Evolutionary conservation across 2,329 filamentous ascomycete species (phyloP).

Genomic region (Diaporthe humulicola): DNA sequence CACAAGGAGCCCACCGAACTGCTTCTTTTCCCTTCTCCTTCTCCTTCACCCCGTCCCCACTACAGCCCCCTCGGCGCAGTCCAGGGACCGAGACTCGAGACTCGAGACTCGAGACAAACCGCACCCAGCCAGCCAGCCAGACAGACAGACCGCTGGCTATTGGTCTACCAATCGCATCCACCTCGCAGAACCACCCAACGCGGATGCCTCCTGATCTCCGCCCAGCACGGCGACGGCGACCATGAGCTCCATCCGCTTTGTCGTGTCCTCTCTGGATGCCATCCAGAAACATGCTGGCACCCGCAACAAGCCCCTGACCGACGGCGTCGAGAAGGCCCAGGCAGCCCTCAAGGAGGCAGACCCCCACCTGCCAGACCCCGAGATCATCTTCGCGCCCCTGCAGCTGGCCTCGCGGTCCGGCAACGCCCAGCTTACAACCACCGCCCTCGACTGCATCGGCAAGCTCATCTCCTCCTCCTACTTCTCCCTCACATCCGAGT

Average conservation of each 20-base stretch:
- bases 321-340: conserved; percentile 85
- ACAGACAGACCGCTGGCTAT: neutral
- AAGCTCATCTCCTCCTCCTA: conserved; percentile 99
- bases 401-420: conserved; percentile 90
- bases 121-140: neutral
- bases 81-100: neutral
- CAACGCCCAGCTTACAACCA: conserved; percentile 88
- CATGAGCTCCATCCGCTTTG: conserved; percentile 95
- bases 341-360: conserved; percentile 89
- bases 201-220: conserved; percentile 55
- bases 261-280: conserved; percentile 91
- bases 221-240: conserved; percentile 57
- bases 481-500: conserved; percentile 77
- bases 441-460: conserved; percentile 95
- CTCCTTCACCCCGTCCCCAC: neutral
- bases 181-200: conserved; percentile 24
- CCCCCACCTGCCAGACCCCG: conserved; percentile 85
- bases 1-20: neutral
- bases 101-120: neutral
- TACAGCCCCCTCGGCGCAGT: conserved; percentile 25
- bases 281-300: conserved; percentile 87
- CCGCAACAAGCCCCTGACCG: conserved; percentile 85
- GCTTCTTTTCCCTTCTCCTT: conserved; percentile 2
- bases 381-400: conserved; percentile 90
- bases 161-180: conserved; percentile 8